These are phyloP conservation scores for Penstemon barbatus DNA, from an alignment of 257 asterid species.

Conservation along the genomic window DNA sequence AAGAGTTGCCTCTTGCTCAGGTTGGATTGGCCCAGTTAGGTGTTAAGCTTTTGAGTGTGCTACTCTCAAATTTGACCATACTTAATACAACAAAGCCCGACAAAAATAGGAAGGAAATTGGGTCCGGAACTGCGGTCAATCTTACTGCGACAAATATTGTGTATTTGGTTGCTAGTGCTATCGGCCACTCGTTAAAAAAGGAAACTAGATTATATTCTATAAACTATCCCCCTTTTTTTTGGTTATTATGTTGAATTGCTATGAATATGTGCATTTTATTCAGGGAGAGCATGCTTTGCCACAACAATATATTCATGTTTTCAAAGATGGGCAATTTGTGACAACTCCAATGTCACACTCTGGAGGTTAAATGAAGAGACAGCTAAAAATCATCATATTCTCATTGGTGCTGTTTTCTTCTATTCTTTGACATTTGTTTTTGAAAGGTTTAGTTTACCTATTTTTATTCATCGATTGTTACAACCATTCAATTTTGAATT, in stretches of 20 bases:
- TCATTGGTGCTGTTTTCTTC: slow-evolving; percentile 28
- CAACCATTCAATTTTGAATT: no score
- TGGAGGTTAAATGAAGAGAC: slow-evolving; percentile 52
- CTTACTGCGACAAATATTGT: not conserved
- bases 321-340: slow-evolving; percentile 70
- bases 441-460: not conserved
- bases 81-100: no score
- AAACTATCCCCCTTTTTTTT: not conserved
- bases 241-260: not conserved
- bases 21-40: no score
- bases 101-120: no score
- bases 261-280: slow-evolving; percentile 22
- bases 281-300: slow-evolving; percentile 91
- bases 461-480: not conserved
- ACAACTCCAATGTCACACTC: slow-evolving; percentile 84
- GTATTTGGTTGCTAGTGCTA: not conserved
- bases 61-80: no score
- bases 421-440: slow-evolving; percentile 19
- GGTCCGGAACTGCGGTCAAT: no score
- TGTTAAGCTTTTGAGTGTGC: no score
- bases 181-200: not conserved
- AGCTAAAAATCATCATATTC: slow-evolving; percentile 11
- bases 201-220: no score
- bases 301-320: slow-evolving; percentile 63
- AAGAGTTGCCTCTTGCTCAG: no score